These are phyloP conservation scores for Pontederia crassipes DNA, from an alignment of 176 grass and related monocot genomes.

Conservation along the genomic window DNA sequence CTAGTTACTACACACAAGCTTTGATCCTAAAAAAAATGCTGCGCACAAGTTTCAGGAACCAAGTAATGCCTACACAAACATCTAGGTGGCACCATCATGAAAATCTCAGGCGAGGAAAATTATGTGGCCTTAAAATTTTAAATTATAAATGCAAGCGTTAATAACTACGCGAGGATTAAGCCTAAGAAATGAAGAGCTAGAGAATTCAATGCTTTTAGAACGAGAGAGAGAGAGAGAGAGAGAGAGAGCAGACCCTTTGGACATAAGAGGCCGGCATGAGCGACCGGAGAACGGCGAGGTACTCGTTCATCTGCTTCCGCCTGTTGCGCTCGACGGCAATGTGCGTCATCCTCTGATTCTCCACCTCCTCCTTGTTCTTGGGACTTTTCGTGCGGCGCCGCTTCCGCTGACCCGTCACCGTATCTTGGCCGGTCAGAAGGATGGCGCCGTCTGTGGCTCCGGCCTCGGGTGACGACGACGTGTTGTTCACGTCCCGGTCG, in stretches of 20 bases:
- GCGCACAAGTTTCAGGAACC: too few species aligned
- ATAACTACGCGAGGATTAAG: too few species aligned
- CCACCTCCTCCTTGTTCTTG: constrained; percentile 70
- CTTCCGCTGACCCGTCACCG: constrained; percentile 34
- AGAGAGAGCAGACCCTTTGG: constrained; percentile 39
- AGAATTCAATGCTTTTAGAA: too few species aligned
- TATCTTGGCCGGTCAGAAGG: not conserved
- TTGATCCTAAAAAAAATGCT: too few species aligned
- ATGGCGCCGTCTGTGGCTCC: constrained; percentile 2
- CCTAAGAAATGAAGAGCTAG: too few species aligned
- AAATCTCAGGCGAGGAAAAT: too few species aligned
- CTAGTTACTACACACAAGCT: too few species aligned
- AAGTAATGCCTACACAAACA: too few species aligned
- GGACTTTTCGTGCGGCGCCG: constrained; percentile 37
- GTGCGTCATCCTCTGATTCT: constrained; percentile 84
- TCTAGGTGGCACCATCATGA: too few species aligned
- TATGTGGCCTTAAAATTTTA: too few species aligned
- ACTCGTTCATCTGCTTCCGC: constrained; percentile 73
- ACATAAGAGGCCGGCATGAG: constrained; percentile 61
- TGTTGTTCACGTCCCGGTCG: constrained; percentile 2
- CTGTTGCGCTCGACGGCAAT: constrained; percentile 84
- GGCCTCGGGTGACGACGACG: constrained; percentile 1
- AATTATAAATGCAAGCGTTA: too few species aligned
- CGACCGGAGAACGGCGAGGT: constrained; percentile 59
- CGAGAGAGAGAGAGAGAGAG: too few species aligned